Percentiles rank a stretch among this genome's conserved stretches.
Conservation (phyloP, 345 rosid species). For the Hibiscus tridactylites region DNA sequence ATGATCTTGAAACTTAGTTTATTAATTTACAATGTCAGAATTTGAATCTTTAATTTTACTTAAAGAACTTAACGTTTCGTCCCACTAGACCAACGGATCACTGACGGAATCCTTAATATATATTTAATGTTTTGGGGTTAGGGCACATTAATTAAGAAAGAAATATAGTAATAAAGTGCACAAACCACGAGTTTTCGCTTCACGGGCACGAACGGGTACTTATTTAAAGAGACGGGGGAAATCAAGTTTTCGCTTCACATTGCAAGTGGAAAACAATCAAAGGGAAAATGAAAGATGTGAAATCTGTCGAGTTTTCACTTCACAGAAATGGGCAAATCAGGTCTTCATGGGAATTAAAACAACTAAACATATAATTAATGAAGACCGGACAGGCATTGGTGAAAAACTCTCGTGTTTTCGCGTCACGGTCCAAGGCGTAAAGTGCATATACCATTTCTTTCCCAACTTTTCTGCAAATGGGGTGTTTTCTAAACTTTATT, state of each 20-base stretch:
- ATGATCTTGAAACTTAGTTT: too few relatives aligned
- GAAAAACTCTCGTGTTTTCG: not conserved
- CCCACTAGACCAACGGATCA: too few relatives aligned
- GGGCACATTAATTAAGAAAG: not conserved
- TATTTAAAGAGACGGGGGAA: not conserved
- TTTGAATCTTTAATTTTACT: too few relatives aligned
- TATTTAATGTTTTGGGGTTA: not conserved
- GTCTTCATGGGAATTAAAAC: not conserved
- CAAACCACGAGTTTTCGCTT: not conserved
- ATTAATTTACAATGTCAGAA: too few relatives aligned
- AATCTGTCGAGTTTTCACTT: constrained; percentile 14
- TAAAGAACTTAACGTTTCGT: too few relatives aligned
- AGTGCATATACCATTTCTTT: not conserved
- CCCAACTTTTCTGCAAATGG: not conserved
- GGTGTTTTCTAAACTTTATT: not conserved
- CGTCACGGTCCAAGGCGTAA: not conserved
- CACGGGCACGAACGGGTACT: not conserved
- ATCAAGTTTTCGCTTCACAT: constrained; percentile 14
- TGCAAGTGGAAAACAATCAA: not conserved
- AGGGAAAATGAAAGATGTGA: not conserved
- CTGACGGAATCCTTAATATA: not conserved
- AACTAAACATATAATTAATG: not conserved
- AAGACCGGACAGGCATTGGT: not conserved
- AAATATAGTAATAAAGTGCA: not conserved
- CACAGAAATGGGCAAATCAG: not conserved